phyloP scores from a whole-genome alignment of 371 early-diverging fungal species.

The Batkoa obscura region DNA sequence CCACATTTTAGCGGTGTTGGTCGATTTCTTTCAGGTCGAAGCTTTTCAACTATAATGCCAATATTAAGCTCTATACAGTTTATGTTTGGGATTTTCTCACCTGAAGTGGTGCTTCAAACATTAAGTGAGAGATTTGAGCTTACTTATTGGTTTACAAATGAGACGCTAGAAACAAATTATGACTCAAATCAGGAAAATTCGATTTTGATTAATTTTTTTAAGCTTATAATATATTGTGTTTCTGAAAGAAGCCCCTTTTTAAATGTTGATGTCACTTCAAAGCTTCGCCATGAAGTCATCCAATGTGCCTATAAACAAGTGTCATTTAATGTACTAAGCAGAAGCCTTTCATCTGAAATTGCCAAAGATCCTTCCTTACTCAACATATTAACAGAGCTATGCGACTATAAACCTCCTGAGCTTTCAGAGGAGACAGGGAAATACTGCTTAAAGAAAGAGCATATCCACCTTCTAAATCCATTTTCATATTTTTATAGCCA shows the following conservation, averaged over 20 bases:
- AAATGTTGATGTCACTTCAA: slow-evolving; percentile 36
- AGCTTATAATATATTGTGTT: slow-evolving; percentile 54
- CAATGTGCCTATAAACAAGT: slow-evolving; percentile 52
- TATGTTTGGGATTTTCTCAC: no score
- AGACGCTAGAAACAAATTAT: slow-evolving; percentile 25
- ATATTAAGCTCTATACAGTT: no score
- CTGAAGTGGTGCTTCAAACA: slow-evolving; percentile 55
- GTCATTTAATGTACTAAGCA: slow-evolving; percentile 65
- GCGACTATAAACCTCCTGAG: slow-evolving; percentile 62
- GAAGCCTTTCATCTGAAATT: slow-evolving; percentile 63
- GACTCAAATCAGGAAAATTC: slow-evolving; percentile 45
- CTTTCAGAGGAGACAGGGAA: slow-evolving; percentile 57
- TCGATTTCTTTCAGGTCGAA: no score
- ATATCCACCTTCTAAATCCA: slow-evolving; percentile 60
- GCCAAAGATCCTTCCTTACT: slow-evolving; percentile 56
- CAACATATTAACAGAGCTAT: slow-evolving; percentile 44
- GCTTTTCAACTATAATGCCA: no score
- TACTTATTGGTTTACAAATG: slow-evolving; percentile 50
- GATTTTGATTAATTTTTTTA: slow-evolving; percentile 70
- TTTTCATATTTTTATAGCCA: slow-evolving; percentile 84
- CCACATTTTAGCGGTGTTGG: slow-evolving; percentile 45
- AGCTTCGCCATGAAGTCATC: slow-evolving; percentile 65
- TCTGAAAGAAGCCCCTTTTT: slow-evolving; percentile 57
- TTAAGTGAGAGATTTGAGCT: slow-evolving; percentile 74
- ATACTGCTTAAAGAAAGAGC: slow-evolving; percentile 69